These are phyloP conservation scores for Rhizopogon rudus DNA, from an alignment of 768 basidiomycete genomes.

Conservation along the genomic window DNA sequence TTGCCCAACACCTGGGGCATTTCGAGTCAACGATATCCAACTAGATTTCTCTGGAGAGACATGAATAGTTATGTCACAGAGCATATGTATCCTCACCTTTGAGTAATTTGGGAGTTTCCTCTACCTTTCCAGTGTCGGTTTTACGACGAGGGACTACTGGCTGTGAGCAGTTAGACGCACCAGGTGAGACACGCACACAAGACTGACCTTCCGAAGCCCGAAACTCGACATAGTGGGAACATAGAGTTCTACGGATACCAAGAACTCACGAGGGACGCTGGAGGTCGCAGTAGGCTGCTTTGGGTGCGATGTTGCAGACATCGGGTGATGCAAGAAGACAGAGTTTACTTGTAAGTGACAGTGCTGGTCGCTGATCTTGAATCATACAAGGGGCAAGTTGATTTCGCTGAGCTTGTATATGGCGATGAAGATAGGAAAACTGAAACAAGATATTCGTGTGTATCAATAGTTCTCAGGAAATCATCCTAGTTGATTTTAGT, in stretches of 20 bases:
- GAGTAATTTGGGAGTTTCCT: slow-evolving; percentile 46
- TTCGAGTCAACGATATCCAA: slow-evolving; percentile 60
- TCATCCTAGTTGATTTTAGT: background rate
- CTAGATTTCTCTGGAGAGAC: slow-evolving; percentile 57
- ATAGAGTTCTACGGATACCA: slow-evolving; percentile 59
- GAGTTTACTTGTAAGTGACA: background rate
- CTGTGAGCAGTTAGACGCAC: slow-evolving; percentile 20
- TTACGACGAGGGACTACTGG: slow-evolving; percentile 47
- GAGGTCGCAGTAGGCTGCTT: background rate
- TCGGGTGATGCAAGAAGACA: background rate
- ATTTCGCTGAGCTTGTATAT: background rate
- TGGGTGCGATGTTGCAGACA: slow-evolving; percentile 1
- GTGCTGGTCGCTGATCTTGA: background rate
- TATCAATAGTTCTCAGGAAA: background rate
- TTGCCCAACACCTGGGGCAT: slow-evolving; percentile 46
- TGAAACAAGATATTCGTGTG: background rate
- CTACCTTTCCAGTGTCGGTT: slow-evolving; percentile 45
- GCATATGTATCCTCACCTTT: slow-evolving; percentile 42
- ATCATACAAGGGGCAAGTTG: background rate
- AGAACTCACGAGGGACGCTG: slow-evolving; percentile 42
- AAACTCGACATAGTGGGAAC: slow-evolving; percentile 47
- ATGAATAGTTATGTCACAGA: slow-evolving; percentile 1
- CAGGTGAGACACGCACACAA: background rate
- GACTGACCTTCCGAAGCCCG: slow-evolving; percentile 54
- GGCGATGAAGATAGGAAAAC: background rate